Evolutionary conservation across 352 stramenopile species (phyloP).

Genomic region (Phytophthora agathidicida): DNA sequence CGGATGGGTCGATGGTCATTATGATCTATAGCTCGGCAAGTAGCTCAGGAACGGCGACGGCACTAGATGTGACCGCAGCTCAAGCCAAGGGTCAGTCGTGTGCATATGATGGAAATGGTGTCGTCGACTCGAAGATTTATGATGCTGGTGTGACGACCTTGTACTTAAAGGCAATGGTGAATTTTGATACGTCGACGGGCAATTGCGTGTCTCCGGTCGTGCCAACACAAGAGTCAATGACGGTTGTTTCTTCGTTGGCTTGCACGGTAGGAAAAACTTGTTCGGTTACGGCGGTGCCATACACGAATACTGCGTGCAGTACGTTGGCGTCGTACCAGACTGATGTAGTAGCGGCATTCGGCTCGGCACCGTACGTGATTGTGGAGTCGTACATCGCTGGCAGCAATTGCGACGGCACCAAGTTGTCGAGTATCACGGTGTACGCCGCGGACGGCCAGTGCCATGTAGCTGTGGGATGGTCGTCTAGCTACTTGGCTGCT

Average conservation of each 20-base stretch:
- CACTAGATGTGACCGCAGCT: background rate
- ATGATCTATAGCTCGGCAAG: background rate
- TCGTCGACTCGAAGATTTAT: background rate
- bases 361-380: conserved; percentile 1
- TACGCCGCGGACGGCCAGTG: conserved; percentile 9
- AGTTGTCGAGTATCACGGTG: background rate
- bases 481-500: background rate
- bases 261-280: too few species aligned
- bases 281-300: too few species aligned
- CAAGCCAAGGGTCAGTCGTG: background rate
- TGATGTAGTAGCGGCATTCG: background rate
- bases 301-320: too few species aligned
- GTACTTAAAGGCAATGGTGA: background rate
- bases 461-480: background rate
- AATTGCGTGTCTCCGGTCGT: too few species aligned
- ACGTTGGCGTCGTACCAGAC: too few species aligned
- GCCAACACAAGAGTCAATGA: too few species aligned
- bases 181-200: too few species aligned
- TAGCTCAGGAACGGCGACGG: background rate
- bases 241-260: too few species aligned
- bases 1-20: conserved; percentile 1
- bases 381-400: conserved; percentile 6
- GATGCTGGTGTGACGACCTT: background rate
- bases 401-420: background rate
- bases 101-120: background rate